These are phyloP conservation scores for Scenedesmus sp. DNA, from an alignment of 163 green algal genomes.

Conservation along the genomic window DNA sequence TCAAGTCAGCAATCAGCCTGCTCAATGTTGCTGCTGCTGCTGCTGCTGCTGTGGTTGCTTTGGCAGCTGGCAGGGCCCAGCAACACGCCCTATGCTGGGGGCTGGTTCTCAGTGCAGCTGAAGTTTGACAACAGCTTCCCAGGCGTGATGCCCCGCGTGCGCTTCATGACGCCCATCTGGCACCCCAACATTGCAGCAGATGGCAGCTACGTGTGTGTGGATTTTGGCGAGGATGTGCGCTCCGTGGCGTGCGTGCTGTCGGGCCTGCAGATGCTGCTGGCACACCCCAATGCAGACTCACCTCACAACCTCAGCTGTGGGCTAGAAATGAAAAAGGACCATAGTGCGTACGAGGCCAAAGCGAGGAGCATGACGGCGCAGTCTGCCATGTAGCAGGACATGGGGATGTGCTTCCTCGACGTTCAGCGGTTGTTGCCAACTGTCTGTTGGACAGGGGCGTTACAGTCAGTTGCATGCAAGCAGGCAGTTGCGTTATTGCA, in stretches of 20 bases:
- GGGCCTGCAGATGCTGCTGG: constrained; percentile 34
- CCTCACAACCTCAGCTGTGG: neutral
- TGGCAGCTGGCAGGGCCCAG: constrained; percentile 1
- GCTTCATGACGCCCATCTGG: constrained; percentile 22
- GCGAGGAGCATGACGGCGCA: neutral
- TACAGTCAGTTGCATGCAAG: neutral
- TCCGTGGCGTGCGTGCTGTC: constrained; percentile 17
- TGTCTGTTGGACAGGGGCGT: no score
- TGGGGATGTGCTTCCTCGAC: no score
- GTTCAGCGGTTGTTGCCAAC: no score
- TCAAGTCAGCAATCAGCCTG: neutral
- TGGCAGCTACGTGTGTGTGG: neutral
- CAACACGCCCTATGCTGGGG: constrained; percentile 10
- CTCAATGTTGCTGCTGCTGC: neutral
- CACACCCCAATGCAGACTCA: neutral
- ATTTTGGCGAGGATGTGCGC: neutral
- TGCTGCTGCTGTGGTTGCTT: neutral
- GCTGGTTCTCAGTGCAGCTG: constrained; percentile 22
- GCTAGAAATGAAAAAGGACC: neutral
- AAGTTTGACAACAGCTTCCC: neutral
- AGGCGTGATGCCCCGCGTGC: neutral
- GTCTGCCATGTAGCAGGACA: neutral
- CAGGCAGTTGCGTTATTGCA: neutral
- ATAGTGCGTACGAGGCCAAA: neutral
- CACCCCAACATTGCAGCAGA: neutral